phyloP scores from a whole-genome alignment of 148 eudicot species.

The Rhododendron molle region DNA sequence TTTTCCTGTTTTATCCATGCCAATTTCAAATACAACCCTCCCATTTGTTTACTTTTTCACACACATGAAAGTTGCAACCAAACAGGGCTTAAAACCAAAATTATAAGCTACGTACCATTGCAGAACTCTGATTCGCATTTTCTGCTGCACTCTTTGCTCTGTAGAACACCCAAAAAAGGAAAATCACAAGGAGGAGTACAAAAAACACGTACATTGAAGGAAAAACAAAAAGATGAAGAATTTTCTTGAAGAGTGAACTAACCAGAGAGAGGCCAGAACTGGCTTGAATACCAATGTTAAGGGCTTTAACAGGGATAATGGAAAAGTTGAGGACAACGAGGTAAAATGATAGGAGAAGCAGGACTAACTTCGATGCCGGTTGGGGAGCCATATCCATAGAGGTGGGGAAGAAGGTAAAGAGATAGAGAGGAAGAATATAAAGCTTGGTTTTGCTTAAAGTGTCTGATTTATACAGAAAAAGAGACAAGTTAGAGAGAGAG shows the following conservation, averaged over 20 bases:
- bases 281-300: slow-evolving; percentile 41
- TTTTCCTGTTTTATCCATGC: background rate
- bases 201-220: background rate
- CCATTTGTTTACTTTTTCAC: background rate
- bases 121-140: slow-evolving; percentile 61
- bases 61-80: background rate
- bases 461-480: background rate
- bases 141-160: slow-evolving; percentile 54
- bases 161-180: background rate
- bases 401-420: background rate
- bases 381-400: slow-evolving; percentile 14
- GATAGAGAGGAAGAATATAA: background rate
- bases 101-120: slow-evolving; percentile 20
- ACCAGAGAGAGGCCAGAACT: slow-evolving; percentile 39
- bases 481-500: background rate
- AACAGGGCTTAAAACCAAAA: background rate
- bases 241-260: background rate
- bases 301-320: slow-evolving; percentile 29
- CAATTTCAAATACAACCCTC: background rate
- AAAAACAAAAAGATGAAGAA: background rate
- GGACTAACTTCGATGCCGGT: slow-evolving; percentile 19
- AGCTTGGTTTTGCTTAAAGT: background rate
- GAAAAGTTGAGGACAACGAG: slow-evolving; percentile 11
- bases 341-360: background rate
- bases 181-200: background rate